These are phyloP conservation scores for Protomyces inundatus DNA, from an alignment of 1,139 yeast genomes.

Conservation along the genomic window DNA sequence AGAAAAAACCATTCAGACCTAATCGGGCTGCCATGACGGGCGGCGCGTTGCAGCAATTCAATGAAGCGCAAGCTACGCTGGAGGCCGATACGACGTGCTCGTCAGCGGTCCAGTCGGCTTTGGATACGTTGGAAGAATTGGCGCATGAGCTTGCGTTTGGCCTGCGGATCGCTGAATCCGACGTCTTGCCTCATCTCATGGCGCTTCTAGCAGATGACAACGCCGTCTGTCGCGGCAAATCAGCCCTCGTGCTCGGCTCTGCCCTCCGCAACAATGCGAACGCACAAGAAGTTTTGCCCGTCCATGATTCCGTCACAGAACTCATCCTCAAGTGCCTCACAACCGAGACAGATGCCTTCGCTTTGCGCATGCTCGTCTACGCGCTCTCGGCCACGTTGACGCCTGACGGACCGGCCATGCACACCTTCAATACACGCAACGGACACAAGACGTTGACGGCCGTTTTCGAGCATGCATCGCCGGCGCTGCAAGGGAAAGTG, in stretches of 20 bases:
- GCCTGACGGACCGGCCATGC: slow-evolving; percentile 30
- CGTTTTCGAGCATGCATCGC: slow-evolving; percentile 16
- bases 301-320: slow-evolving; percentile 26
- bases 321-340: slow-evolving; percentile 30
- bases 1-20: slow-evolving; percentile 8
- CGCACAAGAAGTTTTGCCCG: slow-evolving; percentile 44
- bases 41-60: slow-evolving; percentile 1
- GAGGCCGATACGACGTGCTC: not conserved
- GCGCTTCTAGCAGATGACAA: slow-evolving; percentile 33
- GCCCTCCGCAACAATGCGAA: slow-evolving; percentile 64
- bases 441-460: slow-evolving; percentile 29
- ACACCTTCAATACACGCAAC: slow-evolving; percentile 24
- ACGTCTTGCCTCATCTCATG: not conserved
- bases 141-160: slow-evolving; percentile 67
- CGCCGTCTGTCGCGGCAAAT: slow-evolving; percentile 35
- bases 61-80: not conserved
- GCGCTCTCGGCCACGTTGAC: slow-evolving; percentile 38
- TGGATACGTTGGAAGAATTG: slow-evolving; percentile 53
- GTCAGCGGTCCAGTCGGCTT: slow-evolving; percentile 34
- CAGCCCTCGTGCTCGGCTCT: slow-evolving; percentile 40
- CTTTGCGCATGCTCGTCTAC: slow-evolving; percentile 35
- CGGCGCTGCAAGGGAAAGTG: slow-evolving; percentile 30
- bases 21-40: slow-evolving; percentile 3
- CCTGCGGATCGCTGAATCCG: slow-evolving; percentile 37
- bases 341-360: slow-evolving; percentile 31